Evolutionary conservation across 78 protist species (phyloP).

Genomic region (Dictyostelium brefeldianum): DNA sequence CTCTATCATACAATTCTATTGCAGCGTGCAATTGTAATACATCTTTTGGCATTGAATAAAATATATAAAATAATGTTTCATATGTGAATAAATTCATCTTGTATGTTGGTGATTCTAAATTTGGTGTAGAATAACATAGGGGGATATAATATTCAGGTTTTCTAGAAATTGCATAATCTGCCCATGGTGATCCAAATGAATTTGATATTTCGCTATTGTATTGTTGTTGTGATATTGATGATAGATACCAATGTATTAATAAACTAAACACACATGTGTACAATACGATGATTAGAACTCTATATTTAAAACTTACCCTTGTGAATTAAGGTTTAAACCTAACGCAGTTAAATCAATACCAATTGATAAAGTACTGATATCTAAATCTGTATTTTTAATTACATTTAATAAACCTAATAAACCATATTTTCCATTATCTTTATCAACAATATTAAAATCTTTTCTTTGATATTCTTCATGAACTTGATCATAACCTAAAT

Average conservation of each 20-base stretch:
- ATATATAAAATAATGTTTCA: conserved; percentile 96
- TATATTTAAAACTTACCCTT: conserved; percentile 72
- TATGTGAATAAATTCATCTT: conserved; percentile 89
- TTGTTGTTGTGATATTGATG: neutral
- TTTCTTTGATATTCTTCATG: conserved; percentile 12
- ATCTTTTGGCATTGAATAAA: conserved; percentile 97
- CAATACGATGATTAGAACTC: neutral
- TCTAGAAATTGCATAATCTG: conserved; percentile 76
- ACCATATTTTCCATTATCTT: conserved; percentile 81
- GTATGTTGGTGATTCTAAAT: conserved; percentile 83
- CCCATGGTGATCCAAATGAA: conserved; percentile 94
- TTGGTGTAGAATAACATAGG: conserved; percentile 88
- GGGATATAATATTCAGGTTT: conserved; percentile 92
- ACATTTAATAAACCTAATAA: conserved; percentile 93
- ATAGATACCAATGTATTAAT: neutral
- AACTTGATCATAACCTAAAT: conserved; percentile 5
- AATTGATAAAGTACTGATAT: conserved; percentile 91
- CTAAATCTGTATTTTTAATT: conserved; percentile 90
- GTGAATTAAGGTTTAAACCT: conserved; percentile 94
- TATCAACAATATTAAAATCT: conserved; percentile 7
- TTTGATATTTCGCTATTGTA: conserved; percentile 77
- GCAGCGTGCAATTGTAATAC: conserved; percentile 93
- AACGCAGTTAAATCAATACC: conserved; percentile 95
- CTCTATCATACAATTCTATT: conserved; percentile 91
- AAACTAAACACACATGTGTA: neutral